Evolutionary conservation across 2,329 filamentous ascomycete species (phyloP).

Genomic region (Pseudogymnoascus sp.): DNA sequence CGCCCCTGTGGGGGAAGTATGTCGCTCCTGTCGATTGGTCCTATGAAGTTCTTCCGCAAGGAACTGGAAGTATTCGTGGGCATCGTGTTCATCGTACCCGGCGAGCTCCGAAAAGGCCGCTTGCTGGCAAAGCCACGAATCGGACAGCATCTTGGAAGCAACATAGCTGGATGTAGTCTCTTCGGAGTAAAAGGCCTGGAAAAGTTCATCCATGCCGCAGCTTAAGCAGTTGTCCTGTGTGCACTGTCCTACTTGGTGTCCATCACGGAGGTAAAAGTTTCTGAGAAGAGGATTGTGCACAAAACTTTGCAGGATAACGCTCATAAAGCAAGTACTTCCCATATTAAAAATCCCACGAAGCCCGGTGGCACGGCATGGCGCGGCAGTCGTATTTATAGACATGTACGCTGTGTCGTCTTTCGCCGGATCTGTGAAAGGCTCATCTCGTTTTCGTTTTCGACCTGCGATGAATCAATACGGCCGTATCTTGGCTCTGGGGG

Average conservation of each 20-base stretch:
- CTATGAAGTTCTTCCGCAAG: constrained; percentile 85
- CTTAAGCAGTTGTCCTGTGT: constrained; percentile 53
- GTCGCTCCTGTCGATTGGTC: constrained; percentile 63
- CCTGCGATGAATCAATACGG: constrained; percentile 30
- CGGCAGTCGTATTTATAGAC: constrained; percentile 66
- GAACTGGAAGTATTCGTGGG: constrained; percentile 95
- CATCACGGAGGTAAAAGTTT: constrained; percentile 86
- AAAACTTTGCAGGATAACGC: constrained; percentile 87
- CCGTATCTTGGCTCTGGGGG: not conserved
- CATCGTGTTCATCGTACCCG: constrained; percentile 92
- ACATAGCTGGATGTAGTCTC: constrained; percentile 86
- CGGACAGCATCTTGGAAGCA: constrained; percentile 78
- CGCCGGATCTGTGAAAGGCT: constrained; percentile 55
- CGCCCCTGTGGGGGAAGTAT: constrained; percentile 35
- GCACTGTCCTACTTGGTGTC: constrained; percentile 74
- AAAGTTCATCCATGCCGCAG: constrained; percentile 67
- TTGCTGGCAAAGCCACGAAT: constrained; percentile 80
- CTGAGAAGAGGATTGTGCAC: constrained; percentile 88
- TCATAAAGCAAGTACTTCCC: constrained; percentile 98
- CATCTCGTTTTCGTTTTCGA: constrained; percentile 70
- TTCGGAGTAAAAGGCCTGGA: constrained; percentile 61
- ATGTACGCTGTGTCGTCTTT: constrained; percentile 73
- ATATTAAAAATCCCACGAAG: constrained; percentile 93
- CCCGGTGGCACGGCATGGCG: constrained; percentile 78
- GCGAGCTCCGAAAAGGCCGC: constrained; percentile 66